These are phyloP conservation scores for Talinum fruticosum DNA, from an alignment of 148 eudicot species.

Conservation along the genomic window DNA sequence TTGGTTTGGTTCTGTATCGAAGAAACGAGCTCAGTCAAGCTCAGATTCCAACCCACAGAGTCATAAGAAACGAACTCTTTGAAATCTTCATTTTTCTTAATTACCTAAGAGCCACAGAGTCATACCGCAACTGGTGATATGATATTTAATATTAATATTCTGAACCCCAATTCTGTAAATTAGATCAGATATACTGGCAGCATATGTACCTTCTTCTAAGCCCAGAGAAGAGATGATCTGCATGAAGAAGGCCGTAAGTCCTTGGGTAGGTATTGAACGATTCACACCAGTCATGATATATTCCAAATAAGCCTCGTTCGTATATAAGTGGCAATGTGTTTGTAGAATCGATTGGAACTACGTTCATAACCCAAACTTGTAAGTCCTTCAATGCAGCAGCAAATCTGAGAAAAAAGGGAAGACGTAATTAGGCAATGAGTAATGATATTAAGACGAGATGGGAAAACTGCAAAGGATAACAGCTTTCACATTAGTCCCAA, in stretches of 20 bases:
- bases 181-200: neutral
- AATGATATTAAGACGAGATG: neutral
- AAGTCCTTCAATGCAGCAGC: slow-evolving; percentile 70
- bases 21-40: neutral
- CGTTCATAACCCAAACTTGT: slow-evolving; percentile 78
- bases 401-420: slow-evolving; percentile 40
- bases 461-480: neutral
- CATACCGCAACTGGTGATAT: too few relatives aligned
- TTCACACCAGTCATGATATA: slow-evolving; percentile 75
- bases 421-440: neutral
- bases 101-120: too few relatives aligned
- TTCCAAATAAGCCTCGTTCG: slow-evolving; percentile 66
- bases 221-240: slow-evolving; percentile 62
- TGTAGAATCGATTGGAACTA: slow-evolving; percentile 53
- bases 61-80: too few relatives aligned
- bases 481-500: neutral
- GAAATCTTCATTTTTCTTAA: too few relatives aligned
- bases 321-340: slow-evolving; percentile 63
- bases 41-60: too few relatives aligned
- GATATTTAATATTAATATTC: too few relatives aligned
- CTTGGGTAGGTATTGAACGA: slow-evolving; percentile 68
- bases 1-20: neutral
- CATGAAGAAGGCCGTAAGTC: slow-evolving; percentile 69
- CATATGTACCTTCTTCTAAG: slow-evolving; percentile 41
- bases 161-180: neutral